Evolutionary conservation across 2,329 filamentous ascomycete genomes (phyloP), one percentile per base, ranked within the genome.

Genomic region (Coniochaeta ligniaria): DNA sequence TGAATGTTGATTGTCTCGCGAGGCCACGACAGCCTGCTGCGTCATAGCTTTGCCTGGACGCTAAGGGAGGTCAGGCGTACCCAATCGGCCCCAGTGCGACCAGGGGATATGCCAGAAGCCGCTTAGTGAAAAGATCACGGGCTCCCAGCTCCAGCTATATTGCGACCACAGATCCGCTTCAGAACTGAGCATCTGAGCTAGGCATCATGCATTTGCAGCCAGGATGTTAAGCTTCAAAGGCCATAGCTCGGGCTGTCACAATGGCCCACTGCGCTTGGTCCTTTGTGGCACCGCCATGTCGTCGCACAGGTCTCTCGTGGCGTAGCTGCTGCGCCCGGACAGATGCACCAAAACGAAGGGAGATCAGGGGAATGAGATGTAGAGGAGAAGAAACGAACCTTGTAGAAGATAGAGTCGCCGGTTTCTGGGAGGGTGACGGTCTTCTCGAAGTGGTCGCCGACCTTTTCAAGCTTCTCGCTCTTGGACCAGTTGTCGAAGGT

Each of bases 401-500:
- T 99, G 86, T 97, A 99, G 72, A 88, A 87, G 67, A 96, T 88
- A 78, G 95, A 96, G 65, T 87, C 79, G 57, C 80, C 77, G 17
- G 80, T 77, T 60, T 84, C 79, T 57, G 88, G 80, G 36, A 98
- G 81, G 59, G 84, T 79, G 62, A 99, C 92, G 36, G 85, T 85
- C 81, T 96, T 96, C 76, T 89, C 82, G 75, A 96, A 96, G 68
- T 82, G 69, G 65, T 86, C 80, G 71, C 83, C 89, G 45, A 86
- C 82, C 78, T 91, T 92, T 56, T 92, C 87, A 61, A 99, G 83
- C 79, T 90, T 85, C 74, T 94, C 85, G 60, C 86, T 92, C 81
- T 95, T 94, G 67, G 84, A 83, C 95, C 95, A 99, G 78, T 91
- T 84, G 77, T 98, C 94, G 73, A 98, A 98, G 64, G 91, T 94